Conservation (phyloP, 148 eudicot genomes). For the Rhododendron henanense region DNA sequence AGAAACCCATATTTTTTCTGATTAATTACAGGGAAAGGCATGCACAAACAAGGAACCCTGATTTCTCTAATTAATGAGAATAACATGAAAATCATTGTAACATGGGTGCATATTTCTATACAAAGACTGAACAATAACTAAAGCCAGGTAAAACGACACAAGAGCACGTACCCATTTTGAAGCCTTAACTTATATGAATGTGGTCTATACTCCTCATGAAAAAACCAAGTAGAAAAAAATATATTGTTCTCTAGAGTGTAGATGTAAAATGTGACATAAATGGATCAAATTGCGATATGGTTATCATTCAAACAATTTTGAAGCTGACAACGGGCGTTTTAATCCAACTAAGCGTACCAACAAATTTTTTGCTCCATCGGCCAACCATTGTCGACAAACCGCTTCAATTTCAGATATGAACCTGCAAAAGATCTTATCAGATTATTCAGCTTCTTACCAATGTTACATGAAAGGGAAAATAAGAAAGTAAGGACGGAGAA, state of each 20-base stretch:
- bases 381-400: constrained; percentile 90
- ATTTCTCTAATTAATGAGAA: neutral
- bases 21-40: neutral
- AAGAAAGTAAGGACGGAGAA: neutral
- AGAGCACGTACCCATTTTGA: neutral
- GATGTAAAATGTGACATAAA: neutral
- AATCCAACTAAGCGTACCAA: constrained; percentile 44
- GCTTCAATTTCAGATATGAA: constrained; percentile 97
- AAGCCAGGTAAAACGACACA: neutral
- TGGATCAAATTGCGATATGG: neutral
- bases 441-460: neutral
- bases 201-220: neutral
- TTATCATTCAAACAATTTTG: neutral
- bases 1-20: neutral
- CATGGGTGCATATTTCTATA: neutral
- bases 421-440: constrained; percentile 35
- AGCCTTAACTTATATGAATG: neutral
- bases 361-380: constrained; percentile 71
- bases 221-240: neutral
- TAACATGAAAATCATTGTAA: neutral
- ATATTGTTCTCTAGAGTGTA: neutral
- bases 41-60: neutral
- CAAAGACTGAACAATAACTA: neutral
- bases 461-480: neutral
- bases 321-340: neutral